Evolutionary conservation across 1,284 basidiomycete genomes (phyloP).

Genomic region (Boletellus sp.): DNA sequence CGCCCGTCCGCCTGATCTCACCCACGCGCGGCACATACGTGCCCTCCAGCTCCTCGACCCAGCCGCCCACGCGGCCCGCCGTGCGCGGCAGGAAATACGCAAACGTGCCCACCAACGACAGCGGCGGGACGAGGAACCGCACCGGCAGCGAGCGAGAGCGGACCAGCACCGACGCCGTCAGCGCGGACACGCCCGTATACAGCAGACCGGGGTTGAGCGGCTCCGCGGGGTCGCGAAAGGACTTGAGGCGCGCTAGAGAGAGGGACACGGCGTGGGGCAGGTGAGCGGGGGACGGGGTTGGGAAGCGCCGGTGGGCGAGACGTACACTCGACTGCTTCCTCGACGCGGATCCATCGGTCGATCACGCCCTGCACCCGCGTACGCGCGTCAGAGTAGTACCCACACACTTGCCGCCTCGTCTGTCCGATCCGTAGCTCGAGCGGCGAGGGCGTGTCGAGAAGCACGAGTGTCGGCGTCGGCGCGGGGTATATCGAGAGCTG

Average conservation of each 20-base stretch:
- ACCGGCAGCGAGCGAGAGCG: constrained; percentile 68
- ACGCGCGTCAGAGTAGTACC: constrained; percentile 53
- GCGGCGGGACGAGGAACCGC: constrained; percentile 68
- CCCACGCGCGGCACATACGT: constrained; percentile 64
- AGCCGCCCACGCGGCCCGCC: constrained; percentile 61
- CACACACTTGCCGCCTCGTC: constrained; percentile 54
- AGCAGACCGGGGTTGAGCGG: constrained; percentile 81
- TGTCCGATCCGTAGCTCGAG: constrained; percentile 71
- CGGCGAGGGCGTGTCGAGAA: constrained; percentile 69
- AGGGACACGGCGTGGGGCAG: background rate
- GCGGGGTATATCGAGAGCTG: constrained; percentile 82
- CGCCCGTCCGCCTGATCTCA: constrained; percentile 63
- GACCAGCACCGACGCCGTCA: constrained; percentile 83
- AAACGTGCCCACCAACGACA: constrained; percentile 61
- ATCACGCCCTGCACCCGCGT: constrained; percentile 67
- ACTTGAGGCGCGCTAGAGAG: constrained; percentile 69
- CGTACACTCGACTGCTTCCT: constrained; percentile 80
- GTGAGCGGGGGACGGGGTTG: background rate
- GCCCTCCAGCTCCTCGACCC: constrained; percentile 70
- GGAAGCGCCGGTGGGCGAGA: too few relatives aligned
- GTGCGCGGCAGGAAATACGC: constrained; percentile 82
- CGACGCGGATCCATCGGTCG: constrained; percentile 77
- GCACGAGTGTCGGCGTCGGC: constrained; percentile 55
- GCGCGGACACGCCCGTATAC: constrained; percentile 84
- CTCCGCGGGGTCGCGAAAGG: constrained; percentile 76